Conservation (phyloP, 768 basidiomycete genomes). For the Naganishia vaughanmartiniae region DNA sequence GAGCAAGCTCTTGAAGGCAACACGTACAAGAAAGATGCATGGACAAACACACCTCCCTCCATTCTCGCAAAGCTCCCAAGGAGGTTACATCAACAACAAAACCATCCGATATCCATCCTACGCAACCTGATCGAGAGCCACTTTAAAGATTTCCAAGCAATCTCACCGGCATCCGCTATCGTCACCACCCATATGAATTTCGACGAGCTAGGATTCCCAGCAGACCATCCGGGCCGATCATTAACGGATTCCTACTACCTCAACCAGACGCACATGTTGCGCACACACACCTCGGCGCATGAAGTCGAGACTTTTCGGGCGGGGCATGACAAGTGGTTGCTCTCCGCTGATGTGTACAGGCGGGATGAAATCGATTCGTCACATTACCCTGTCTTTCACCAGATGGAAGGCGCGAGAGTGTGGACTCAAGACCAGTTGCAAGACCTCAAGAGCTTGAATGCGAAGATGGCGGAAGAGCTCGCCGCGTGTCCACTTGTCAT, state of each 20-base stretch:
- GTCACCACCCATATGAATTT: constrained; percentile 88
- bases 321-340: constrained; percentile 77
- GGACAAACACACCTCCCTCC: constrained; percentile 79
- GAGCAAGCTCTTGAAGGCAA: constrained; percentile 40
- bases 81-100: constrained; percentile 69
- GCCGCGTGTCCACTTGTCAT: constrained; percentile 74
- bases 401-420: constrained; percentile 90
- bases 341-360: constrained; percentile 94
- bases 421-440: constrained; percentile 58
- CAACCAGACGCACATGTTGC: constrained; percentile 83
- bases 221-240: constrained; percentile 87
- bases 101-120: constrained; percentile 84
- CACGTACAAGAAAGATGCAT: constrained; percentile 67
- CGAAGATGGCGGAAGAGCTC: constrained; percentile 61
- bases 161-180: constrained; percentile 77
- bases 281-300: constrained; percentile 97
- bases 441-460: constrained; percentile 68
- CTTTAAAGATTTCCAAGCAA: constrained; percentile 66
- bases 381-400: constrained; percentile 98
- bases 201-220: constrained; percentile 90
- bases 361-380: constrained; percentile 96
- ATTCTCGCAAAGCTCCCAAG: constrained; percentile 77
- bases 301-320: constrained; percentile 82
- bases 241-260: constrained; percentile 93
- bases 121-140: constrained; percentile 79